Evolutionary conservation across 352 stramenopile genomes (phyloP).

Genomic region (Pythium oligandrum): DNA sequence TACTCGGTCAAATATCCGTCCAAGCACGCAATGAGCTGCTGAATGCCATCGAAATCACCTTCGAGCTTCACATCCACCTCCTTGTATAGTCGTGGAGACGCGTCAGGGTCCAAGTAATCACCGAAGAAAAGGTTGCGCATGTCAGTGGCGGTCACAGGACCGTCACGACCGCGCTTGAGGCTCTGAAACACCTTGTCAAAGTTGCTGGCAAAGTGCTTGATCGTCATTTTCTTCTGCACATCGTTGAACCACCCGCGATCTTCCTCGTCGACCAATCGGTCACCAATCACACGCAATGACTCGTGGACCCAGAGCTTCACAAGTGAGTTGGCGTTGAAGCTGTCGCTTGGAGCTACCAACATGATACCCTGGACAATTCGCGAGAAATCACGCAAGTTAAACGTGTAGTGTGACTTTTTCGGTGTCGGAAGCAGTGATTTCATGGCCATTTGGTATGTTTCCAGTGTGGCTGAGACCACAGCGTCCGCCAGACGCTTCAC

Average conservation of each 20-base stretch:
- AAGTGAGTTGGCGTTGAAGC: conserved; percentile 76
- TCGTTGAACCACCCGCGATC: conserved; percentile 92
- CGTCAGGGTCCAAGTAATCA: conserved; percentile 86
- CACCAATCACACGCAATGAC: conserved; percentile 92
- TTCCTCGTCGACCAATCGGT: conserved; percentile 90
- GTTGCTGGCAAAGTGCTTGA: conserved; percentile 84
- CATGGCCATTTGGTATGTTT: conserved; percentile 87
- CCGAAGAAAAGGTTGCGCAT: conserved; percentile 93
- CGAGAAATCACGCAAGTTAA: conserved; percentile 93
- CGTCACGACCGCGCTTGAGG: conserved; percentile 69
- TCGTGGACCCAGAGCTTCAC: conserved; percentile 94
- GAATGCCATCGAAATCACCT: conserved; percentile 70
- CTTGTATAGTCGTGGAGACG: conserved; percentile 70
- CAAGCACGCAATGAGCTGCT: conserved; percentile 76
- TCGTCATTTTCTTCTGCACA: conserved; percentile 82
- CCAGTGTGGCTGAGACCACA: conserved; percentile 89
- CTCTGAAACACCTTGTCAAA: conserved; percentile 86
- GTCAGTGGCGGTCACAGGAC: conserved; percentile 63
- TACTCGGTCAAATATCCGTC: conserved; percentile 91
- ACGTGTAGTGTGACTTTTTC: conserved; percentile 95
- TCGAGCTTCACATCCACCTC: conserved; percentile 72
- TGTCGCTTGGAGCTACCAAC: conserved; percentile 78
- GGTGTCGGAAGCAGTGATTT: conserved; percentile 87
- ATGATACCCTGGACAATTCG: conserved; percentile 93
- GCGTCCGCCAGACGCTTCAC: conserved; percentile 67